phyloP scores from a whole-genome alignment of 176 grass and related monocot genomes.

The Tillandsia fasciculata region DNA sequence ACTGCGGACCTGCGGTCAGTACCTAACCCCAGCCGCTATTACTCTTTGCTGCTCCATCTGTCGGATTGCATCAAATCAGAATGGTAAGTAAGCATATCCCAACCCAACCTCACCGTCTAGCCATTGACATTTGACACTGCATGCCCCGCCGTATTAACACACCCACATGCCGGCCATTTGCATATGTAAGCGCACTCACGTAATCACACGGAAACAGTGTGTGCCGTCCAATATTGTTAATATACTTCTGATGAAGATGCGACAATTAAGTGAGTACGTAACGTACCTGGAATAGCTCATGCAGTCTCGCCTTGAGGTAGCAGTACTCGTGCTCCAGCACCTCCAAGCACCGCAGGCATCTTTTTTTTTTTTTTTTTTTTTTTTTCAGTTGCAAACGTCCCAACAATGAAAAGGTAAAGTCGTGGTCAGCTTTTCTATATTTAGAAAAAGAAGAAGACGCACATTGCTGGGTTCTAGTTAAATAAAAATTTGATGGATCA shows the following conservation, averaged over 20 bases:
- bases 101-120: background rate
- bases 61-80: background rate
- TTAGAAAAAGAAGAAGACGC: background rate
- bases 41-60: conserved; percentile 10
- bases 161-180: too few species aligned
- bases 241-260: background rate
- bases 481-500: too few species aligned
- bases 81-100: background rate
- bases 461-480: background rate
- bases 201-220: background rate
- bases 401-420: background rate
- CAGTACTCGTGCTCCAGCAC: conserved; percentile 9
- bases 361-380: background rate
- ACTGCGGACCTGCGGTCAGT: background rate
- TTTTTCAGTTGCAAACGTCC: background rate
- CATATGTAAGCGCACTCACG: background rate
- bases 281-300: conserved; percentile 10
- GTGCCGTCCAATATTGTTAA: background rate
- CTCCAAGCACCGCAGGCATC: conserved; percentile 3
- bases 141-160: too few species aligned
- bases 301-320: conserved; percentile 11
- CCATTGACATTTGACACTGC: background rate
- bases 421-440: background rate
- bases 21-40: conserved; percentile 3
- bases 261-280: background rate